Percentiles rank a stretch among this genome's conserved stretches.
These are phyloP conservation scores for Stentor roeselii DNA, from an alignment of 73 alveolate species.

Conservation along the genomic window DNA sequence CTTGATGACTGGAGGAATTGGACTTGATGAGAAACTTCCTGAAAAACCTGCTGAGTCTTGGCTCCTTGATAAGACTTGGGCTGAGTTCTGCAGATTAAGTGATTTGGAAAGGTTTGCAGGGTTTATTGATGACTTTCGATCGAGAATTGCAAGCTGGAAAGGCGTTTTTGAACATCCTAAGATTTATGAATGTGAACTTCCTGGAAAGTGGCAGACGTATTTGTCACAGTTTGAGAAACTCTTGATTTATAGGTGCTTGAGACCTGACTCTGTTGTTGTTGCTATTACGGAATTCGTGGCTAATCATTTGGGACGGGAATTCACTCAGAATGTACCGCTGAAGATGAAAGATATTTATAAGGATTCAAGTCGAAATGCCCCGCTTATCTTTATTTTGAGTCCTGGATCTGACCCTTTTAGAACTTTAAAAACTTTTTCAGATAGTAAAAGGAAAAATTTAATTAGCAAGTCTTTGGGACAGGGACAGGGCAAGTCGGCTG, in stretches of 20 bases:
- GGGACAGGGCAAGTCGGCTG: constrained; percentile 99
- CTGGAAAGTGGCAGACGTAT: constrained; percentile 39
- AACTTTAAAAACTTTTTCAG: constrained; percentile 87
- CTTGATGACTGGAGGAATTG: constrained; percentile 98
- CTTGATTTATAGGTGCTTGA: constrained; percentile 82
- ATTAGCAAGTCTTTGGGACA: constrained; percentile 88
- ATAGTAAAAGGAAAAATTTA: constrained; percentile 79
- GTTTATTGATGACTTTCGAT: constrained; percentile 72
- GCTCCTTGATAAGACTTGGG: constrained; percentile 95
- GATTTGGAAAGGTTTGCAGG: constrained; percentile 75
- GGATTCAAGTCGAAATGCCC: constrained; percentile 90
- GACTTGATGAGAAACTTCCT: constrained; percentile 97
- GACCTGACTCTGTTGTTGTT: constrained; percentile 96
- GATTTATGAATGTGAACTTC: constrained; percentile 39
- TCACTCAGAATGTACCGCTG: constrained; percentile 96
- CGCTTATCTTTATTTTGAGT: constrained; percentile 97
- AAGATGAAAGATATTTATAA: constrained; percentile 91
- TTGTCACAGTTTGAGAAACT: constrained; percentile 79
- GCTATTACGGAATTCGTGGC: constrained; percentile 89
- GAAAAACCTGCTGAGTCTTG: constrained; percentile 94
- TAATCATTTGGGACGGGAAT: constrained; percentile 83
- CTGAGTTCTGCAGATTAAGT: constrained; percentile 77
- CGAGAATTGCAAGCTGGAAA: constrained; percentile 59
- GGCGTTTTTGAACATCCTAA: constrained; percentile 70
- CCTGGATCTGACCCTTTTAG: constrained; percentile 99